Percentiles rank a stretch among this genome's conserved stretches.
Conservation (phyloP, 2,329 filamentous ascomycete species). For the Myrmaecium sp. region DNA sequence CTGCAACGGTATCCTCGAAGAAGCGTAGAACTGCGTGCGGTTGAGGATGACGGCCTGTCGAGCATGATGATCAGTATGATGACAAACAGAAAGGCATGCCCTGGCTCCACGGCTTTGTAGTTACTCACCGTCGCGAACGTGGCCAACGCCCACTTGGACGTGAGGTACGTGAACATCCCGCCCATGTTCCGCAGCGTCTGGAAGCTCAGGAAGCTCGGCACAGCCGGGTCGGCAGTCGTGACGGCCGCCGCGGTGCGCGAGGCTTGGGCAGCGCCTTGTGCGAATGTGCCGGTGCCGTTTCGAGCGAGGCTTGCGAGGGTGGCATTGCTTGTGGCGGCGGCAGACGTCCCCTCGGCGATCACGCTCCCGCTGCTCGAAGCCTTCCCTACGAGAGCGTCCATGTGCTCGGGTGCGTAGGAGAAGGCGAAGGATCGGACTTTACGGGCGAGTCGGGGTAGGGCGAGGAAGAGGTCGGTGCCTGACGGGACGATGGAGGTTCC, state of each 20-base stretch:
- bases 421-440: constrained; percentile 45
- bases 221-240: constrained; percentile 11
- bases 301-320: constrained; percentile 21
- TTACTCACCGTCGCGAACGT: constrained; percentile 57
- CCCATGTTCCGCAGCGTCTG: constrained; percentile 51
- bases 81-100: not conserved
- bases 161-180: constrained; percentile 78
- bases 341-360: constrained; percentile 39
- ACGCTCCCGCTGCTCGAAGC: constrained; percentile 39
- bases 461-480: constrained; percentile 50
- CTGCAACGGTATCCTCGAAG: constrained; percentile 62
- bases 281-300: constrained; percentile 25
- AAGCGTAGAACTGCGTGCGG: constrained; percentile 83
- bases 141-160: constrained; percentile 78
- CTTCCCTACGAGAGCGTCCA: constrained; percentile 35
- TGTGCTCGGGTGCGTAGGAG: constrained; percentile 39
- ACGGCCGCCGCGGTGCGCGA: constrained; percentile 19
- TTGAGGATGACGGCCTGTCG: constrained; percentile 65
- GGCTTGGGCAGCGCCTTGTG: constrained; percentile 24
- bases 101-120: not conserved
- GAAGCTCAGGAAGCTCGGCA: constrained; percentile 25
- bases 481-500: constrained; percentile 33
- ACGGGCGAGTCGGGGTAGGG: constrained; percentile 52
- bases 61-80: not conserved
- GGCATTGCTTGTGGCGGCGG: constrained; percentile 12